Base-by-base conservation (phyloP, 176 grass and related monocot species). In the Zea mays region DNA sequence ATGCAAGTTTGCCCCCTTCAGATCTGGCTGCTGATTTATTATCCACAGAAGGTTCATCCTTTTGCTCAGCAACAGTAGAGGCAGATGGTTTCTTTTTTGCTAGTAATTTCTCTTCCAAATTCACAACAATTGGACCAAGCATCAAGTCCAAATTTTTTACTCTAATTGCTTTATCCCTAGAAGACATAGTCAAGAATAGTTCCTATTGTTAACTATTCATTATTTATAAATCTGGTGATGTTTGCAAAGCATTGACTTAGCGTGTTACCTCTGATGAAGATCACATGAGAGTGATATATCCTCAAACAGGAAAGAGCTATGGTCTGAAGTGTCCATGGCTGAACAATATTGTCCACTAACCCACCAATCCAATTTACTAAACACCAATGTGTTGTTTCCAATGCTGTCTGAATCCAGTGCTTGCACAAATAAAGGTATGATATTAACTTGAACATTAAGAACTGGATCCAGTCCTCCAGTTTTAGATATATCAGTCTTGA, bases 91-190 rank as follows among this genome's bases (percentile, higher is more conserved):
- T 83, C 72, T 81, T 93, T 85, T 90, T 92, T 68, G 87, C 69
- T 27, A 97, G 86, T 71, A 97, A 54, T 85, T 86, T 92, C 48
- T 94, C 95, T 79, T 85, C 93, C 68, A 89, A 85, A 71, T 97
- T 90, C 61, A 83, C 85, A 83, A 79, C 74, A 73, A 83, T 68
- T 8, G 74, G 68, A 42, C 85, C 85, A 83, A 40, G 65, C 37
- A 74, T 67, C 37, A 87, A 77, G 42, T 87, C 68, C 36, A 87
- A 73, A 73, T 83, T 83, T 75, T 87, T 87, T 15, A 87, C 67
- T 67, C 60, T 59, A 79, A 87, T 73, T 67, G 74, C 80, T 67
- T 74, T 85, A 73, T 79, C 83, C 83, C 83, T 85, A 68, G 67
- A 85, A 43, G 20, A 55, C 66, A 56, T 87, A 44, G 10, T 87